Base-by-base conservation (phyloP, 345 rosid species). In the Syzygium grande region DNA sequence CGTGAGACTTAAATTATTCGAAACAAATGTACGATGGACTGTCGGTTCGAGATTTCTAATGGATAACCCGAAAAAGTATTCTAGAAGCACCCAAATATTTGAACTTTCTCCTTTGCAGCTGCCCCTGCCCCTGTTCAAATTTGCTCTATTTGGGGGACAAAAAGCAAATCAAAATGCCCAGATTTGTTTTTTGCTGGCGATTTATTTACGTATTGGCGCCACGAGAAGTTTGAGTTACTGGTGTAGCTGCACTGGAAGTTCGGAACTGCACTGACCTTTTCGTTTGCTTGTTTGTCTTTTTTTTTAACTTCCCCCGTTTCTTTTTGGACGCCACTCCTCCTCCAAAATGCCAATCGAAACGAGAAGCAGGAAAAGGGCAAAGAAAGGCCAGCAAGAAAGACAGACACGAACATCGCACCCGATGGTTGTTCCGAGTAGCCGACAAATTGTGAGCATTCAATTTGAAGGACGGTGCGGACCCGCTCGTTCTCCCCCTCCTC, bases 1-100 rank as follows among this genome's bases (percentile, higher is more conserved):
- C 1, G 2, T 0, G 3, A 30, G 6, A 65, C 0, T 15, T 15
- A 30, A 65, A 65, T 34, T 17, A 34, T 0, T 68, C 9, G 9
- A 16, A 65, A 16, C 4, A 5, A 30, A 16, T 17, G 46, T 1
- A 0, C 19, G 17, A 17, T 0, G 41, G 23, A 34, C 25, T 5
- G 19, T 34, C 7, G 0, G 1, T 65, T 30, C 0, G 19, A 30
- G 11, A 65, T 68, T 34, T 68, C 0, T 9, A 34, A 68, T 34
- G 46, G 79, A 30, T 16, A 65, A 30, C 43, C 78, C 65, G 17
- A 61, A 61, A 59, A 61, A 61, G 0, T 16, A 61, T 13, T 4
- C 43, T 9, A 73, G 49, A 73, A 73, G 49, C 1, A 73, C 2
- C 14, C 19, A 11, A 38, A 19, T 22, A 5, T 38, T 68, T 38